These are phyloP conservation scores for Entelexis paramagnoliae DNA, from an alignment of 1,139 yeast species.

Conservation along the genomic window DNA sequence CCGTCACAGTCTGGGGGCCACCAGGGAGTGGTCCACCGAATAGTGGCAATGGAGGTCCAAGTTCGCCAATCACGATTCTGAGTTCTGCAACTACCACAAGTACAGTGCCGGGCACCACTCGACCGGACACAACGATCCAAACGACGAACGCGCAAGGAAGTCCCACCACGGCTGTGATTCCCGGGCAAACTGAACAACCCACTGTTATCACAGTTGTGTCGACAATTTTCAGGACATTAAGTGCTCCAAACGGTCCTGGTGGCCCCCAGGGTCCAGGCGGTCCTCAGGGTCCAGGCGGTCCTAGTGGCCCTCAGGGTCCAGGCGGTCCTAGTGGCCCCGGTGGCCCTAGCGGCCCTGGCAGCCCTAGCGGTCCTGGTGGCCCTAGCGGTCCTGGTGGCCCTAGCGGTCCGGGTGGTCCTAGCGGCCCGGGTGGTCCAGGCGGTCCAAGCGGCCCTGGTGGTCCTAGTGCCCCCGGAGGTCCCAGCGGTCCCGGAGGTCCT, in stretches of 20 bases:
- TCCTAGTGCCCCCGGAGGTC: not conserved
- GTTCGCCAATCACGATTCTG: not conserved
- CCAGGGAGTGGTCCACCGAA: not conserved
- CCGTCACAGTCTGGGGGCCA: not conserved
- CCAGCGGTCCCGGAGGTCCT: not conserved
- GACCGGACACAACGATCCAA: not conserved
- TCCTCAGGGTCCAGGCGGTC: no score
- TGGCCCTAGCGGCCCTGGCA: not conserved
- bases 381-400: no score
- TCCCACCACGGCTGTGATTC: not conserved
- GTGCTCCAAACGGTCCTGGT: not conserved
- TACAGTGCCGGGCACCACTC: slow-evolving; percentile 21
- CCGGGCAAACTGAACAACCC: slow-evolving; percentile 10
- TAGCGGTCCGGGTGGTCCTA: no score
- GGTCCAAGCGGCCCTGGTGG: not conserved
- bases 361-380: not conserved
- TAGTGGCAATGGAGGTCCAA: not conserved
- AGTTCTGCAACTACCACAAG: not conserved
- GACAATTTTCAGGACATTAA: slow-evolving; percentile 7
- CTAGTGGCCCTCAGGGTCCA: not conserved
- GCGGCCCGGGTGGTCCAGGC: not conserved
- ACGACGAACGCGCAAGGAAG: slow-evolving; percentile 8
- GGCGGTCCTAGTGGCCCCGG: not conserved
- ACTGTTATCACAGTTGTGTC: slow-evolving; percentile 19
- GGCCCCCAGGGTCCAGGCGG: not conserved